Evolutionary conservation across 345 rosid genomes (phyloP), one percentile per base, ranked within the genome.

Genomic region (Populus tremula): DNA sequence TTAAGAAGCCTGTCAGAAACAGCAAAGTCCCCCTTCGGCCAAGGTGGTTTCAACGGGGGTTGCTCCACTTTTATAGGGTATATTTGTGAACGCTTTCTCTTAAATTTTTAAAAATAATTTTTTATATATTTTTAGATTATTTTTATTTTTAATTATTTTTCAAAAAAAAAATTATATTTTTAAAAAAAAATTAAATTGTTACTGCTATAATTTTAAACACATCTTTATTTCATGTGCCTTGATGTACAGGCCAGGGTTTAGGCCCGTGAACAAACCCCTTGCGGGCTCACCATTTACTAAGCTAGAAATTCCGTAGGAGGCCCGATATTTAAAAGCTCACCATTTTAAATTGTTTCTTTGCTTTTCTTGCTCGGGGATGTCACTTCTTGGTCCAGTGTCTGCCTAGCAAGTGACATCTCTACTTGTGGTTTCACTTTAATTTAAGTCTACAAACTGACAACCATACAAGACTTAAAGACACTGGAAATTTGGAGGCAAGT

Each of bases 91-190:
- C 1, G 27, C 27, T 1, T 27, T 27, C 27, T 27, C 27, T 27
- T 33, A 33, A 33, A 33, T 33, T 33, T 33, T 33, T 0, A 27
- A 27, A 27, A 33, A 4, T 33, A 33, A 33, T 2, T 31, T 2
- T 4, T 4, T 33, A 0, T 33, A 0, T 33, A 0, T 0, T 4
- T 33, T 4, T 0, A 31, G 0, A 33, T 33, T 33, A 0, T 0
- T 33, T 33, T n/a, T n/a, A n/a, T n/a, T n/a, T n/a, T n/a, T n/a
- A n/a, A n/a, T n/a, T n/a, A n/a, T n/a, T n/a, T n/a, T n/a, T n/a
- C n/a, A n/a, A n/a, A n/a, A n/a, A n/a, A n/a, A 4, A 33, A 33
- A 33, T 33, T 4, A 4, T 33, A 2, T 33, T 33, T 27, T 27
- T 27, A 27, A 27, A 27, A 4, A 33, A 33, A 33, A 33, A 0